A percentile compares a stretch with the other conserved stretches of the same genome.
Evolutionary conservation across 495 filamentous ascomycete genomes (phyloP).

Genomic region (Diplogelasinospora grovesii): DNA sequence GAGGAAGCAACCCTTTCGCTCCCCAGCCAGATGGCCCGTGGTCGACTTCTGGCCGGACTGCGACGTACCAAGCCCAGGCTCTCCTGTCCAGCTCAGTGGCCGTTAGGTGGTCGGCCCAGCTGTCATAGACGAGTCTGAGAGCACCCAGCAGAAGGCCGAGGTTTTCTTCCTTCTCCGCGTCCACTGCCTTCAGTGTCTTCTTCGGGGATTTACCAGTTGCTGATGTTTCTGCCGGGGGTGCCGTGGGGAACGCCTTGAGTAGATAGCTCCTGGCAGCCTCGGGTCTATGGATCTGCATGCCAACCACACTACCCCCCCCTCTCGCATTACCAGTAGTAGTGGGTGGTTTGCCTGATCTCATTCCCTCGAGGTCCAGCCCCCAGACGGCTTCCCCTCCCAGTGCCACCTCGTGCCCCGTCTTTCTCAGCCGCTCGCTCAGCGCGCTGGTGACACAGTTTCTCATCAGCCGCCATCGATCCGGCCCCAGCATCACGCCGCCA

Average conservation of each 20-base stretch:
- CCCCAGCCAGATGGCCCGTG: constrained; percentile 71
- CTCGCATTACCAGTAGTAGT: constrained; percentile 10
- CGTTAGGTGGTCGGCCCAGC: constrained; percentile 55
- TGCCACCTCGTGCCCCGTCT: constrained; percentile 30
- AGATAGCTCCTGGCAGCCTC: constrained; percentile 56
- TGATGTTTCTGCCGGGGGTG: constrained; percentile 7
- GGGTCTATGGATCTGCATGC: constrained; percentile 61
- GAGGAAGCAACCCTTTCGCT: constrained; percentile 61
- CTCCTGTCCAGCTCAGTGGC: constrained; percentile 60
- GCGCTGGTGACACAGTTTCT: constrained; percentile 40
- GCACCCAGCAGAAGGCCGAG: constrained; percentile 58
- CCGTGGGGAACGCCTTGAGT: constrained; percentile 50
- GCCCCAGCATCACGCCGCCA: constrained; percentile 78
- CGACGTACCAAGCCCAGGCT: constrained; percentile 76
- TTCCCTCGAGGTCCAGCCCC: constrained; percentile 70
- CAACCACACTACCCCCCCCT: constrained; percentile 29
- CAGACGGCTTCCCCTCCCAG: constrained; percentile 55
- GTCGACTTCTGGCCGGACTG: constrained; percentile 66
- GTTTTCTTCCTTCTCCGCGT: constrained; percentile 57
- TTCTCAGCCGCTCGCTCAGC: constrained; percentile 38
- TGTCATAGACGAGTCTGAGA: constrained; percentile 60
- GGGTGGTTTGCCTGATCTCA: constrained; percentile 35
- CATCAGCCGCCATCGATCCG: constrained; percentile 64
- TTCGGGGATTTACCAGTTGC: constrained; percentile 11
- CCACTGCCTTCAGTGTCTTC: constrained; percentile 37